These are phyloP conservation scores for Corinectria fuckeliana DNA, from an alignment of 2,329 filamentous ascomycete genomes.

Conservation along the genomic window DNA sequence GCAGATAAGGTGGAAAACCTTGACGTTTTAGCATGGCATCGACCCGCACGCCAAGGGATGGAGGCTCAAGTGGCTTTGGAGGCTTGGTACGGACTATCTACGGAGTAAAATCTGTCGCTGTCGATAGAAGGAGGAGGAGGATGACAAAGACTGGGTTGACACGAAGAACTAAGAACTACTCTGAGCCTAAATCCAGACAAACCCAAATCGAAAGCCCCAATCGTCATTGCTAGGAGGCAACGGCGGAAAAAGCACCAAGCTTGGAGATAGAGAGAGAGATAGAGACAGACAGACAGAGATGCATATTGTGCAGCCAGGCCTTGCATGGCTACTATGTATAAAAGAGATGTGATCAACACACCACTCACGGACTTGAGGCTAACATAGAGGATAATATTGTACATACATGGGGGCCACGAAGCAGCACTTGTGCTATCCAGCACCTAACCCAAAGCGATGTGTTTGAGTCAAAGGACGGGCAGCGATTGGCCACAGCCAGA, in stretches of 20 bases:
- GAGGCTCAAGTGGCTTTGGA: conserved; percentile 23
- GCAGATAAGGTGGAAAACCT: conserved; percentile 33
- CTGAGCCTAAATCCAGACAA: neutral
- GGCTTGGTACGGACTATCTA: neutral
- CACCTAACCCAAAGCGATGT: neutral
- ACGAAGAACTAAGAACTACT: no score
- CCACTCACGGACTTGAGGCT: no score
- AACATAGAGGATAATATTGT: no score
- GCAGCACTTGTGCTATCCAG: no score
- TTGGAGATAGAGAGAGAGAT: neutral
- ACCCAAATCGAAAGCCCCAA: neutral
- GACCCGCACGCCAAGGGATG: conserved; percentile 26
- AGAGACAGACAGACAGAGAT: no score
- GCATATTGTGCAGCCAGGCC: neutral
- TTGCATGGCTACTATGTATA: neutral
- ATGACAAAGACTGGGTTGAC: no score
- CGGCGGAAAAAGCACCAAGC: neutral
- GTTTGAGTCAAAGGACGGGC: neutral
- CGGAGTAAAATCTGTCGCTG: no score
- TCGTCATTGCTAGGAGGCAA: neutral
- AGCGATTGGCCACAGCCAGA: neutral
- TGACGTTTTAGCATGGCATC: conserved; percentile 22
- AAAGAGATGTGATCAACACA: neutral
- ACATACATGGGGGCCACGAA: no score
- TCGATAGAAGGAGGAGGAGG: neutral